Conservation (phyloP, 2,329 filamentous ascomycete genomes). For the Teratosphaeria destructans region DNA sequence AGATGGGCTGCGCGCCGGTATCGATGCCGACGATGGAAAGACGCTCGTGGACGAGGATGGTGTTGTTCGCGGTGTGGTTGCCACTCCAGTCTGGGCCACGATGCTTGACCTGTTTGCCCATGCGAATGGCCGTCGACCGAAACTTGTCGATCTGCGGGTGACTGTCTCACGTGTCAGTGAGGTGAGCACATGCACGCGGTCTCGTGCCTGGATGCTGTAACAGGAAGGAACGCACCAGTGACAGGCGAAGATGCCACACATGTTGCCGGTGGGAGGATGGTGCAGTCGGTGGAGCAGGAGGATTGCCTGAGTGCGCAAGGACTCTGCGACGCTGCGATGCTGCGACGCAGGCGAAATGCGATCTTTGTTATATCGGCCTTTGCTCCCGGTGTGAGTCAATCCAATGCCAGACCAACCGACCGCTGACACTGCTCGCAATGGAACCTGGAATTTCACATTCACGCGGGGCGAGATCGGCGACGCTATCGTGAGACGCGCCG, state of each 20-base stretch:
- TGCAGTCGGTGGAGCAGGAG: not conserved
- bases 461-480: not conserved
- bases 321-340: not conserved
- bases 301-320: not conserved
- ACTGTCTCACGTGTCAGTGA: conserved; percentile 29
- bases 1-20: conserved; percentile 87
- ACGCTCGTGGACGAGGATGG: conserved; percentile 95
- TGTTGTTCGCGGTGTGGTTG: conserved; percentile 80
- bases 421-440: not conserved
- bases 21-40: conserved; percentile 96
- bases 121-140: conserved; percentile 85
- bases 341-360: too few species aligned
- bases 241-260: conserved; percentile 97
- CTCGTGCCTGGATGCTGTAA: not conserved
- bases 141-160: conserved; percentile 94
- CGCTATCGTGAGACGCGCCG: not conserved
- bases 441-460: not conserved
- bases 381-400: not conserved
- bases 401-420: not conserved
- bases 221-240: conserved; percentile 51
- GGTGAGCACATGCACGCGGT: not conserved
- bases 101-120: conserved; percentile 93
- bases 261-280: conserved; percentile 38
- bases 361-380: not conserved
- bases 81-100: conserved; percentile 95